Evolutionary conservation across 2,329 filamentous ascomycete genomes (phyloP), one percentile per base, ranked within the genome.

Genomic region (Claviceps quebecensis): DNA sequence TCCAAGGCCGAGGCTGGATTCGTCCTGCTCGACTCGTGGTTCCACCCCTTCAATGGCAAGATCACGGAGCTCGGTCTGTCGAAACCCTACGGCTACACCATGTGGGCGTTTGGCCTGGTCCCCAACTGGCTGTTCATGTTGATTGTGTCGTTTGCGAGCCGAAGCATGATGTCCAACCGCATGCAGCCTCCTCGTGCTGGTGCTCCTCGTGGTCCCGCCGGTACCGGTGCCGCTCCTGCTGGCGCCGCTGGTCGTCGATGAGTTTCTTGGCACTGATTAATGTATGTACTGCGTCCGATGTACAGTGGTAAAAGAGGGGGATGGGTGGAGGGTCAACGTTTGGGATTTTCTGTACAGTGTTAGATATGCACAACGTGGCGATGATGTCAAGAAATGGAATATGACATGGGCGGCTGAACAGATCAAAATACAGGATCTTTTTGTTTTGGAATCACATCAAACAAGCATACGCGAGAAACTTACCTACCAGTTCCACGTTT

Each of bases 71-170:
- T 78, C 56, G 75, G 77, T 56, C 60, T 87, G 34, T 71, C 76
- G 36, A 67, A 84, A 49, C 83, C 84, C 40, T 67, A 84, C 44
- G 86, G 76, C 52, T 89, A 86, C 63, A 58, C 76, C 49, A 72
- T 87, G 58, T 88, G 80, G 78, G 73, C 72, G 57, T 80, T 86
- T 61, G 74, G 76, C 59, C 68, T 84, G 47, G 68, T 87, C 53
- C 78, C 86, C 53, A 81, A 83, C 72, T 91, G 86, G 86, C 68
- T 80, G 51, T 81, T 88, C 62, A 90, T 91, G 86, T 74, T 91
- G 58, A 64, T 78, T 47, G 74, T 91, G 59, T 86, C 83, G 50
- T 81, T 90, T 64, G 61, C 84, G 56, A 87, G 81, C 74, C 77
- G 86, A 63, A 77, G 73, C 53, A 77, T 90, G 67, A 88, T 90